A percentile compares a stretch with the other conserved stretches of the same genome.
phyloP scores from a whole-genome alignment of 2,329 filamentous ascomycete species.

The Ophiostoma fasciatum region DNA sequence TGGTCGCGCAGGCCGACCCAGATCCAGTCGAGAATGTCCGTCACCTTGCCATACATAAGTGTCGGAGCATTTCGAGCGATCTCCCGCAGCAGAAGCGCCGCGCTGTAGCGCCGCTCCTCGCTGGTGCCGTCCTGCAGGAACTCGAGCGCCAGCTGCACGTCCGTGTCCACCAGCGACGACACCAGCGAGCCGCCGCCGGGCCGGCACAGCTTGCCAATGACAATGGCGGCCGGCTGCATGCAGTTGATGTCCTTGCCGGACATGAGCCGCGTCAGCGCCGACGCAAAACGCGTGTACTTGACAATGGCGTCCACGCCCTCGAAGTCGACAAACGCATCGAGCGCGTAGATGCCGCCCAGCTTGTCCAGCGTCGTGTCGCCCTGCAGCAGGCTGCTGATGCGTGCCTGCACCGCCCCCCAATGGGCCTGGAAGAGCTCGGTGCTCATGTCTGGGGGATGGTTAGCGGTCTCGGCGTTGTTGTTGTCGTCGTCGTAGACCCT shows the following conservation, averaged over 20 bases:
- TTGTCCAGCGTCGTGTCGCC: slow-evolving; percentile 78
- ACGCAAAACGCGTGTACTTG: slow-evolving; percentile 89
- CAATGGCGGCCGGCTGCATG: slow-evolving; percentile 79
- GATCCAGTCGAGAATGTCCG: slow-evolving; percentile 89
- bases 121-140: slow-evolving; percentile 92
- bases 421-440: slow-evolving; percentile 59
- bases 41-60: slow-evolving; percentile 86
- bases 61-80: slow-evolving; percentile 87
- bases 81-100: slow-evolving; percentile 80
- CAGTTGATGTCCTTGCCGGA: slow-evolving; percentile 82
- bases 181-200: slow-evolving; percentile 90
- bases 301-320: slow-evolving; percentile 85
- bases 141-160: slow-evolving; percentile 90
- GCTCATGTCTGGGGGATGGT: slow-evolving; percentile 51
- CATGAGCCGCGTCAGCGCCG: slow-evolving; percentile 75
- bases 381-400: slow-evolving; percentile 54
- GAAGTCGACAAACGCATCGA: slow-evolving; percentile 90
- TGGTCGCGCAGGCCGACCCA: slow-evolving; percentile 88
- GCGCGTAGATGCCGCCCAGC: slow-evolving; percentile 78
- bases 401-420: slow-evolving; percentile 41
- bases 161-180: slow-evolving; percentile 88
- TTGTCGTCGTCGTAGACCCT: background rate
- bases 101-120: slow-evolving; percentile 85
- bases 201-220: slow-evolving; percentile 77
- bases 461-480: background rate